A percentile compares a stretch with the other conserved stretches of the same genome.
phyloP scores from a whole-genome alignment of 2,329 filamentous ascomycete genomes.

The Magnaporthales sp. region DNA sequence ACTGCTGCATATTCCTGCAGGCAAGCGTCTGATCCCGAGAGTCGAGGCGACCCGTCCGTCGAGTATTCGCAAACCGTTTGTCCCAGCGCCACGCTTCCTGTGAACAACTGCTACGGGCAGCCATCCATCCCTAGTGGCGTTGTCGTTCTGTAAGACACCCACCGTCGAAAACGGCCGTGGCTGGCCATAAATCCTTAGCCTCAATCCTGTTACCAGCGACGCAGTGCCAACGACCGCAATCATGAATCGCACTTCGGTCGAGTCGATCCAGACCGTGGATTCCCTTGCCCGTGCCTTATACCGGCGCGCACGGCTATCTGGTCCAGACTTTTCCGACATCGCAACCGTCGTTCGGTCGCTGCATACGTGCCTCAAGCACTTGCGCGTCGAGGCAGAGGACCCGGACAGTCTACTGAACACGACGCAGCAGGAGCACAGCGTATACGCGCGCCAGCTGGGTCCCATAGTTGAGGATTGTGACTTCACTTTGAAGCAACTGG shows the following conservation, averaged over 20 bases:
- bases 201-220: neutral
- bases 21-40: neutral
- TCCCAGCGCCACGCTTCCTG: neutral
- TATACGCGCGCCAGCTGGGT: slow-evolving; percentile 40
- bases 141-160: neutral
- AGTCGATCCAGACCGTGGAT: slow-evolving; percentile 46
- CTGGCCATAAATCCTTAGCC: neutral
- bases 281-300: slow-evolving; percentile 46
- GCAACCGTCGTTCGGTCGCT: slow-evolving; percentile 41
- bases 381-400: slow-evolving; percentile 49
- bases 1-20: neutral
- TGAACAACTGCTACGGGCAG: neutral
- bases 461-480: slow-evolving; percentile 47
- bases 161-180: neutral
- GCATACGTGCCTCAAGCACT: slow-evolving; percentile 46
- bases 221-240: slow-evolving; percentile 14
- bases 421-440: slow-evolving; percentile 19
- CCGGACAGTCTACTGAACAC: slow-evolving; percentile 45
- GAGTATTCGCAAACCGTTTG: neutral
- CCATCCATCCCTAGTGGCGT: neutral
- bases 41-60: neutral
- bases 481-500: slow-evolving; percentile 44
- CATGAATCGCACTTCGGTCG: slow-evolving; percentile 18
- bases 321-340: slow-evolving; percentile 39
- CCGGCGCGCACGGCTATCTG: slow-evolving; percentile 40